These are phyloP conservation scores for Helianthus annuus DNA, from an alignment of 129 eudicot species.

Conservation along the genomic window HanXRQr2.0-SUNRISE NC_035443.2:175750421-175750920, in stretches of 20 bases:
- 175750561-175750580: neutral
- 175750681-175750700: slow-evolving; percentile 81
- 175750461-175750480: slow-evolving; percentile 59
- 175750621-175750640: slow-evolving; percentile 68
- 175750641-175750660: slow-evolving; percentile 95
- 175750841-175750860: neutral
- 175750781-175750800: neutral
- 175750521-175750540: neutral
- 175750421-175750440: slow-evolving; percentile 60
- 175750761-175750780: slow-evolving; percentile 43
- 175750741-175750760: slow-evolving; percentile 29
- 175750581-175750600: neutral
- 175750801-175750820: neutral
- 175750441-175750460: slow-evolving; percentile 32
- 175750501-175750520: slow-evolving; percentile 54
- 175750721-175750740: slow-evolving; percentile 33
- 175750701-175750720: slow-evolving; percentile 86
- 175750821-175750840: neutral
- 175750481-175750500: slow-evolving; percentile 58
- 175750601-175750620: slow-evolving; percentile 78
- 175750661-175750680: slow-evolving; percentile 91
- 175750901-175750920: neutral
- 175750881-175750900: neutral
- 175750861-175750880: neutral
- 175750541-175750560: neutral